Base-by-base conservation (phyloP, 768 basidiomycete species). In the Saitozyma podzolica region DNA sequence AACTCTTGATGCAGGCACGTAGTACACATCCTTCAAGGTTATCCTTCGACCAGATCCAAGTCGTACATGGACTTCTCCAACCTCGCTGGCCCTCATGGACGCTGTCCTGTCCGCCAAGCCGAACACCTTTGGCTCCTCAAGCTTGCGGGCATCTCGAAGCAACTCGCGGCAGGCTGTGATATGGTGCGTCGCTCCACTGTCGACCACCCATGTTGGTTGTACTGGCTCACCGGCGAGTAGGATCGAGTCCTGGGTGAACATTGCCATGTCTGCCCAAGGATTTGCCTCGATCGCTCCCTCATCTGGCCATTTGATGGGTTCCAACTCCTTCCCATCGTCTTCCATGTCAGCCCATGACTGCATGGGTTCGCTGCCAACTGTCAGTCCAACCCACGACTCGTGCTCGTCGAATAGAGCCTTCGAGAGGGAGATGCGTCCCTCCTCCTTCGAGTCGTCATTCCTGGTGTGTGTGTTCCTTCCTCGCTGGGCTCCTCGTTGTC, bases 151-250 rank as follows among this genome's bases (percentile, higher is more conserved):
- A n/a, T 50, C 43, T 16, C 17, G 14, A 29, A 63, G 55, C n/a
- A 63, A 20, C 17, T 14, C 20, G 10, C 50, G 47, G 40, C 58
- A 13, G 10, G 43, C 47, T 5, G 61, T 63, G 37, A 63, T 37
- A 42, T 63, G 61, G 47, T 63, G 61, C 41, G 61, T 62, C 8
- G 45, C 55, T 11, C 61, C 61, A 40, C 48, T 59, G 42, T 63
- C 61, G 40, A 63, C 3, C 6, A 56, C 41, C 60, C 60, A 61
- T 39, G 14, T 56, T 16, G 16, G 54, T 40, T 16, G 51, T 17
- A n/a, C 29, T 20, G 10, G n/a, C 13, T 20, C 29, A 39, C 29
- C n/a, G 53, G 20, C 7, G n/a, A 39, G 6, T 39, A 29, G 29
- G 29, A 29, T 29, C 29, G 29, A 29, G 29, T 29, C 29, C 5